Conservation (phyloP, 2,329 filamentous ascomycete genomes). For the Colletotrichum lini region DNA sequence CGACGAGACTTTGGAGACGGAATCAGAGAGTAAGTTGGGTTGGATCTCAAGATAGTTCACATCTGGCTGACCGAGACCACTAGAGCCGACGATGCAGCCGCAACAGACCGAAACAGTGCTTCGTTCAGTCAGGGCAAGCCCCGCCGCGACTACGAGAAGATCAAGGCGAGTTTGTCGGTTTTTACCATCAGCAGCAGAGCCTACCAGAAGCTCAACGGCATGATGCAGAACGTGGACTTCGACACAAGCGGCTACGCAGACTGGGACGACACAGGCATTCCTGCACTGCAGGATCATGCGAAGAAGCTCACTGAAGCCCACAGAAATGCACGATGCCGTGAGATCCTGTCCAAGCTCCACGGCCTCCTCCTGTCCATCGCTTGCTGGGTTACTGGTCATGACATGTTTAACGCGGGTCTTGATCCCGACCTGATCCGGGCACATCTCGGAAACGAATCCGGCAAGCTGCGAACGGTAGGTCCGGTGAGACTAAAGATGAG, state of each 20-base stretch:
- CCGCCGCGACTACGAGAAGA: constrained; percentile 68
- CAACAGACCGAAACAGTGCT: too few species aligned
- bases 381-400: not conserved
- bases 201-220: constrained; percentile 72
- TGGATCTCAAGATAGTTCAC: too few species aligned
- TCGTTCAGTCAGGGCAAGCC: constrained; percentile 51
- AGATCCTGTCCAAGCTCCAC: not conserved
- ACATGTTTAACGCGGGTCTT: too few species aligned
- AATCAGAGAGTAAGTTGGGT: constrained; percentile 67
- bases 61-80: too few species aligned
- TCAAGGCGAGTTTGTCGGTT: too few species aligned
- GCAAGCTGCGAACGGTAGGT: too few species aligned
- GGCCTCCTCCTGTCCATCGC: not conserved
- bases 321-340: not conserved
- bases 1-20: too few species aligned
- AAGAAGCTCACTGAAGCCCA: not conserved
- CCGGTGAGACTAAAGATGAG: too few species aligned
- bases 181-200: constrained; percentile 70
- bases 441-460: too few species aligned
- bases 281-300: constrained; percentile 67
- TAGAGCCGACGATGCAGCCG: not conserved
- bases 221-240: constrained; percentile 64
- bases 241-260: constrained; percentile 66
- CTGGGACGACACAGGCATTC: constrained; percentile 70
- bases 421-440: too few species aligned